Evolutionary conservation across 345 rosid species (phyloP), one percentile per base, ranked within the genome.

Genomic region (Lenwebbia sp.): DNA sequence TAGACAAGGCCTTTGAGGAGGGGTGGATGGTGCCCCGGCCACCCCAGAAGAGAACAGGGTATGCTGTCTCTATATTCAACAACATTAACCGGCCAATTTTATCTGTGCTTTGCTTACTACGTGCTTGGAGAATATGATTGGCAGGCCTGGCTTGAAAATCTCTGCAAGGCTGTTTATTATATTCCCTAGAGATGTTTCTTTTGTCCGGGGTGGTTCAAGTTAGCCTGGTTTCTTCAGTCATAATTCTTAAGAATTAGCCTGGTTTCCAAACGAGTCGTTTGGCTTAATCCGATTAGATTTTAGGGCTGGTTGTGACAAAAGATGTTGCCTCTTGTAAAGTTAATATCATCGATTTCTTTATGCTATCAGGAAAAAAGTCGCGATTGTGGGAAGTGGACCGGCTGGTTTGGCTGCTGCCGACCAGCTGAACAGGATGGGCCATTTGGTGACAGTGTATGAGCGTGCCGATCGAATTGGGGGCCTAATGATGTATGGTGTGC

Each of bases 401-500:
- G 89, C 99, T 88, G 99, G 99, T 37, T 89, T 98, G 88, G 99
- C 99, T 90, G 96, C 99, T 25, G 99, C 99, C 9, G 99, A 98
- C 92, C 99, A 98, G 88, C 93, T 98, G 47, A 98, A 98, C 86
- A 94, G 91, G 90, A 94, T 94, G 96, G 99, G 99, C 54, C 99
- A 98, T 92, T 90, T 78, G 22, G 99, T 98, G 50, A 95, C 99
- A 5, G 97, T 98, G 47, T 98, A 94, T 86, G 99, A 98, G 88
- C 98, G 99, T 40, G 90, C 99, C n/a, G 99, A 98, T 88, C 91
- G 98, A 86, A 93, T 98, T 87, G 99, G 99, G 82, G 99, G 99
- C 83, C 98, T 98, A 53, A 98, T 98, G 99, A 96, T 98, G 99
- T 98, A 98, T 88, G 99, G 99, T 74, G 99, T 98, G 83, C 99